Base-by-base conservation (phyloP, 495 filamentous ascomycete species). In the Corynascus novoguineensis region DNA sequence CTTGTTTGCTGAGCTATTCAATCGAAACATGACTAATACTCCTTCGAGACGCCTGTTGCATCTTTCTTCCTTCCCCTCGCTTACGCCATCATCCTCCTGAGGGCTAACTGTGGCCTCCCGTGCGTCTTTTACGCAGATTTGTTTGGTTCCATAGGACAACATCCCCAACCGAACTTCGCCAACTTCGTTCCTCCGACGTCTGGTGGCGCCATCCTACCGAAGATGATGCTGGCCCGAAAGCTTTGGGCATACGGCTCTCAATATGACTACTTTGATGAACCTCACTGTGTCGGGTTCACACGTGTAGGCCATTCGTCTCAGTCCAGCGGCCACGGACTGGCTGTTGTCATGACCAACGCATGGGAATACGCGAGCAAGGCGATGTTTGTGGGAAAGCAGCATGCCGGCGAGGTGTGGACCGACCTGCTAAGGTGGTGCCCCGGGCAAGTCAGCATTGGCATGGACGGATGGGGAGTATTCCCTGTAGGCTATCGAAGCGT, bases 81-180 rank as follows among this genome's bases (percentile, higher is more conserved):
- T 40, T 84, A 87, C 60, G 68, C 78, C 5, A 65, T 86, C 21
- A 88, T 89, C 60, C 80, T 90, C 15, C 81, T 90, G n/a, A 83
- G 85, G 27, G 69, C 73, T 40, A 67, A 71, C 55, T 71, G 79
- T 15, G 87, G 86, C 29, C 80, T 84, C 34, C 87, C 87, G 1
- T 90, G 86, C 60, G 63, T 89, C 47, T 91, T 89, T 66, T 91
- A 83, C 61, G 85, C 87, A 6, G 87, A 91, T 62, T 63, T 91
- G 4, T 90, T 87, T 65, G 87, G 87, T n/a, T 84, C 86, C 57
- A 68, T 76, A 57, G 79, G 73, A 14, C 68, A 78, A 19, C 67
- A 75, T 40, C 73, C 81, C 4, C 22, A 50, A 10, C 58, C 57
- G 2, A 55, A 60, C 38, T 50, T 44, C 31, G 46, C 53, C 37